phyloP scores from a whole-genome alignment of 192 early-diverging fungal species.

The Cetraspora pellucida region DNA sequence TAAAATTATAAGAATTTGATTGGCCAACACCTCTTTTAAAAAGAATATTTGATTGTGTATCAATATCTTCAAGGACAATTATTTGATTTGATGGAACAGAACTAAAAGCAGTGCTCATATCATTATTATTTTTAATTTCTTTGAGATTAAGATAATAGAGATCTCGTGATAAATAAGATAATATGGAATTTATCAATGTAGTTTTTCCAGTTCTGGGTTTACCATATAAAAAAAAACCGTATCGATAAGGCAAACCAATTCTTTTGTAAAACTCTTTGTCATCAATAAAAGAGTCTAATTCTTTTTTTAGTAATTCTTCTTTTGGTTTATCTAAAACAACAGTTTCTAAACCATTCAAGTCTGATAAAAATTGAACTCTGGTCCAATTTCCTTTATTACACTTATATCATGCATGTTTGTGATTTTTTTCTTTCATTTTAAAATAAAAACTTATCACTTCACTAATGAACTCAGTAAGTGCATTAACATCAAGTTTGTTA shows the following conservation, averaged over 20 bases:
- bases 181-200: constrained; percentile 42
- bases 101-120: constrained; percentile 41
- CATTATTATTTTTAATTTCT: constrained; percentile 40
- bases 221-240: constrained; percentile 48
- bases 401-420: neutral
- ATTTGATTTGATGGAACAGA: constrained; percentile 43
- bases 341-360: constrained; percentile 46
- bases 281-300: constrained; percentile 54
- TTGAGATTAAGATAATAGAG: constrained; percentile 46
- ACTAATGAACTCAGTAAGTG: constrained; percentile 2
- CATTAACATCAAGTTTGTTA: constrained; percentile 9
- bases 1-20: neutral
- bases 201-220: constrained; percentile 48
- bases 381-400: neutral
- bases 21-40: constrained; percentile 43
- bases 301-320: constrained; percentile 49
- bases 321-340: constrained; percentile 55
- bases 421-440: neutral
- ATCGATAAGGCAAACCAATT: constrained; percentile 64
- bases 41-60: constrained; percentile 52
- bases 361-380: neutral
- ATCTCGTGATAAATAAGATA: constrained; percentile 35
- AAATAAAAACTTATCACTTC: constrained; percentile 9
- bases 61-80: constrained; percentile 62
- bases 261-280: constrained; percentile 60